Conservation (phyloP, 352 stramenopile species). For the Pythium coloratum region DNA sequence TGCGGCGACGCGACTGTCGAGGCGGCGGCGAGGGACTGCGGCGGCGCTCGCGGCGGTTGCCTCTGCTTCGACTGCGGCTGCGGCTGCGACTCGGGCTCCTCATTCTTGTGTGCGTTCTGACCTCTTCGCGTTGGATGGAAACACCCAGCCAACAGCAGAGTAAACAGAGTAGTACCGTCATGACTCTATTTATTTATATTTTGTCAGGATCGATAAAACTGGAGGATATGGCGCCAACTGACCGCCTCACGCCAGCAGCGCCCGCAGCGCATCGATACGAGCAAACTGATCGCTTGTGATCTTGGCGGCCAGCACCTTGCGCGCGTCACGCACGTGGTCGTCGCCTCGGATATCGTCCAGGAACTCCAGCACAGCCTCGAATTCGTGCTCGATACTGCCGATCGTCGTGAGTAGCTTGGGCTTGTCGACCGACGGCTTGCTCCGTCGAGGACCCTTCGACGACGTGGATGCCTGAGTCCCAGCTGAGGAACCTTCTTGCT, state of each 20-base stretch:
- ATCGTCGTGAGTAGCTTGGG: conserved; percentile 44
- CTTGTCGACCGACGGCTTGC: conserved; percentile 29
- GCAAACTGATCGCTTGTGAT: conserved; percentile 69
- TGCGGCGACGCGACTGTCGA: conserved; percentile 10
- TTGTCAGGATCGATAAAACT: background rate
- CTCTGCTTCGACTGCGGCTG: conserved; percentile 13
- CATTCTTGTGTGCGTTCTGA: background rate
- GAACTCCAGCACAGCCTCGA: conserved; percentile 76
- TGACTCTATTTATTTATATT: conserved; percentile 4
- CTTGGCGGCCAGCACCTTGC: conserved; percentile 66
- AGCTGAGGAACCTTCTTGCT: conserved; percentile 19
- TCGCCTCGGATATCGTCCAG: conserved; percentile 70
- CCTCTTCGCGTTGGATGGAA: background rate
- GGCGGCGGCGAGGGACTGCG: background rate
- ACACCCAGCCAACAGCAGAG: conserved; percentile 2
- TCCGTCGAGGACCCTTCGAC: conserved; percentile 13
- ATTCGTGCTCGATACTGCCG: conserved; percentile 69
- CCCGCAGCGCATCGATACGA: conserved; percentile 64
- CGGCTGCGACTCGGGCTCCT: conserved; percentile 24
- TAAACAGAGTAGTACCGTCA: background rate
- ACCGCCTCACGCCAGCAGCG: conserved; percentile 13
- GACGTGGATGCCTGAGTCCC: background rate
- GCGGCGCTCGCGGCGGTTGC: conserved; percentile 5
- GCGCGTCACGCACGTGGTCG: conserved; percentile 60
- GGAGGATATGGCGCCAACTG: background rate